These are phyloP conservation scores for Oropetium thomaeum DNA, from an alignment of 176 grass and related monocot genomes.

Conservation along the genomic window DNA sequence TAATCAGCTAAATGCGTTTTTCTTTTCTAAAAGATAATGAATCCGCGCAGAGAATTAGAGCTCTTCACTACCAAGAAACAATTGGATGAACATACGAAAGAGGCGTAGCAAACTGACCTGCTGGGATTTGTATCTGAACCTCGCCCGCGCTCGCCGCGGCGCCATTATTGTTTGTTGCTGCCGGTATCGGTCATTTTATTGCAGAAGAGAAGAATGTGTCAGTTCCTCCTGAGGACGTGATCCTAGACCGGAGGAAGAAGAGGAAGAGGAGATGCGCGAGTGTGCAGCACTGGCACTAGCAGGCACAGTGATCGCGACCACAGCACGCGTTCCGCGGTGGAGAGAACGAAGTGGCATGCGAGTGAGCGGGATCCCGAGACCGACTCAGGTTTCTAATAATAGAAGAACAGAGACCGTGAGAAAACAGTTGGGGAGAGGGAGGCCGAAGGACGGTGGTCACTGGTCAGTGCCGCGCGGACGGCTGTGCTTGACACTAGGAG, in stretches of 20 bases:
- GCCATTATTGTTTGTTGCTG: neutral
- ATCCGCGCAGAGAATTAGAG: too few species aligned
- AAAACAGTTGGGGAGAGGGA: neutral
- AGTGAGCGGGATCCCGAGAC: neutral
- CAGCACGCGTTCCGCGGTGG: constrained; percentile 14
- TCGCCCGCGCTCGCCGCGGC: constrained; percentile 10
- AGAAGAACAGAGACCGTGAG: neutral
- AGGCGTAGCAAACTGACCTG: constrained; percentile 5
- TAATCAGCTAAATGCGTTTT: too few species aligned
- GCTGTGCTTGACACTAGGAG: constrained; percentile 33
- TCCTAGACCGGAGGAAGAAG: neutral
- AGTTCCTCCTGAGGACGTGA: neutral
- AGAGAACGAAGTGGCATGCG: constrained; percentile 27
- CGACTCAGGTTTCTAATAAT: neutral
- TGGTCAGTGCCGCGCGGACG: neutral
- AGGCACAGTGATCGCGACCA: neutral
- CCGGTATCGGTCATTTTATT: constrained; percentile 38
- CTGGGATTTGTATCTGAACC: constrained; percentile 50
- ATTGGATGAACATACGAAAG: too few species aligned
- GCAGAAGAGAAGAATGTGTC: neutral
- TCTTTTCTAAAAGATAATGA: too few species aligned
- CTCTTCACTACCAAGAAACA: too few species aligned
- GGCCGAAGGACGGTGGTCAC: neutral
- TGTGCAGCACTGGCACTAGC: neutral
- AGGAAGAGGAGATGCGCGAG: neutral